Conservation (phyloP, 108 stramenopile genomes). For the Licmophora abbreviata region DNA sequence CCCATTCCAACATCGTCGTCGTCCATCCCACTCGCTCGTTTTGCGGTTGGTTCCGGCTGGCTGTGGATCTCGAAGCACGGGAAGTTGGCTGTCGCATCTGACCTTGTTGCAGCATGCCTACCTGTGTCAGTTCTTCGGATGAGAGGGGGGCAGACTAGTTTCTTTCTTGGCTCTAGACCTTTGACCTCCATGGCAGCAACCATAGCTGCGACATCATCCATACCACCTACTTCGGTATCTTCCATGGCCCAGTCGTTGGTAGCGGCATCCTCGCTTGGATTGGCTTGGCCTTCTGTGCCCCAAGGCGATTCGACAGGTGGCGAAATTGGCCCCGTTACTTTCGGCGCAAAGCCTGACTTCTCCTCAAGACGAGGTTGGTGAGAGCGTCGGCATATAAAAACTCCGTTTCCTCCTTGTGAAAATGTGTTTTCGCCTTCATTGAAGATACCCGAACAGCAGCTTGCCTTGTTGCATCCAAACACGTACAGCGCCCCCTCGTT, state of each 20-base stretch:
- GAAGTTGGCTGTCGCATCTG: conserved; percentile 2
- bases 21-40: conserved; percentile 20
- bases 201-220: conserved; percentile 60
- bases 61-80: conserved; percentile 7
- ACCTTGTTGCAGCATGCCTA: background rate
- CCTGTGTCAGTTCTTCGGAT: conserved; percentile 10
- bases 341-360: too few species aligned
- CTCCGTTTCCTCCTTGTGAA: conserved; percentile 29
- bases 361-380: conserved; percentile 8
- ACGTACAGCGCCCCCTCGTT: conserved; percentile 27
- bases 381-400: conserved; percentile 24
- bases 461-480: conserved; percentile 42
- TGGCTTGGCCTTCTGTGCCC: background rate
- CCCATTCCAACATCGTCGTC: conserved; percentile 60
- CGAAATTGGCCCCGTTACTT: background rate
- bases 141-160: too few species aligned
- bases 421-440: background rate
- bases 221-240: conserved; percentile 16
- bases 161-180: background rate
- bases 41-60: conserved; percentile 8
- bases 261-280: conserved; percentile 8
- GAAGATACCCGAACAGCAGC: conserved; percentile 10
- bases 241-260: conserved; percentile 46
- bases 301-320: background rate
- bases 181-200: conserved; percentile 23